Base-by-base conservation (phyloP, 768 basidiomycete genomes). In the Pleurotus platypus region DNA sequence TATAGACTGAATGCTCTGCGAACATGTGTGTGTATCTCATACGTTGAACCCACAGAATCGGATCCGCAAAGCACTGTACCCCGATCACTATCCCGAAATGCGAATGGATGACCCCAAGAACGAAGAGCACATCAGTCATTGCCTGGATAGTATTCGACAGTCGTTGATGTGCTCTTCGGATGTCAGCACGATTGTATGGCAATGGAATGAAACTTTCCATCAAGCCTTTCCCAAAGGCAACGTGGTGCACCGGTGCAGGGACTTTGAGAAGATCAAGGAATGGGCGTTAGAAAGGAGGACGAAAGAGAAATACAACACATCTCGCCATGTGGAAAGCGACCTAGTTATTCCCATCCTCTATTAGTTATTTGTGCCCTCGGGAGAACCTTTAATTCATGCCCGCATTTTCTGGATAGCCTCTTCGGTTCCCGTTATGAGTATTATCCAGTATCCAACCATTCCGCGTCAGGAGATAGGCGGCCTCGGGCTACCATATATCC, bases 261-360 rank as follows among this genome's bases (percentile, higher is more conserved):
- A 64, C 43, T 66, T 60, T 35, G 61, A 63, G 0, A 60, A 43
- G 53, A 48, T 66, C 3, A 57, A 51, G 26, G 62, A 66, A 43
- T 66, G 65, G 65, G 60, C 55, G 8, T 46, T 55, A 43, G 58
- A 61, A 27, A 42, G 47, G n/a, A 57, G 47, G 22, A 48, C 45
- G 15, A 20, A n/a, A 40, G 56, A 30, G 56, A 57, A 49, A 37
- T 57, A 27, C 24, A 57, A 50, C 37, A 50, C 39, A 16, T 49
- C 49, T 9, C 4, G 24, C 13, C 35, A 57, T 30, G 56, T 50
- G 15, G 51, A 53, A 39, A 53, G 51, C 13, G 39, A 53, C 38
- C 24, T 53, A 70, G 66, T 71, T 72, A 69, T 72, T 73, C 74
- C 74, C 70, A 75, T 69, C 72, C 72, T 70, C 72, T 72, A 68